phyloP scores from a whole-genome alignment of 2,329 filamentous ascomycete genomes.

The Aquanectria penicillioides region DNA sequence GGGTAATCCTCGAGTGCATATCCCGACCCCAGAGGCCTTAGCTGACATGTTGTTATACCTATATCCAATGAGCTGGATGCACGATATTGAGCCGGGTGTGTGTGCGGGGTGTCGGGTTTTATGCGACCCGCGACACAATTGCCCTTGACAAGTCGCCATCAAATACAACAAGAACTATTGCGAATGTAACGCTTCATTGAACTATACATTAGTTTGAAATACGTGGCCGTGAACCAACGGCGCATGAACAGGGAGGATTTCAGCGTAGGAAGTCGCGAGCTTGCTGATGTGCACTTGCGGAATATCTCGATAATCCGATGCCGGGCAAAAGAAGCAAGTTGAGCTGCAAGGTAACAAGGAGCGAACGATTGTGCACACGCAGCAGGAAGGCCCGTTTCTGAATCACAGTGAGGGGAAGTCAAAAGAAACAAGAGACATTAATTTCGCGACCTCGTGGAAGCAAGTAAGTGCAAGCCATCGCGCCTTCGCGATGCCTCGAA shows the following conservation, averaged over 20 bases:
- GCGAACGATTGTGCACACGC: background rate
- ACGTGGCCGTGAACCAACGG: too few relatives aligned
- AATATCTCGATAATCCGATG: slow-evolving; percentile 7
- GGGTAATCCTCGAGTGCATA: background rate
- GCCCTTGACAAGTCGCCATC: too few relatives aligned
- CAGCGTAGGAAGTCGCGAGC: too few relatives aligned
- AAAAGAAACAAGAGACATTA: background rate
- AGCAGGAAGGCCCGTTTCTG: background rate
- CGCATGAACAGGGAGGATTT: too few relatives aligned
- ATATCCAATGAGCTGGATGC: background rate
- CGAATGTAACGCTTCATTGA: too few relatives aligned
- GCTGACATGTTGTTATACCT: slow-evolving; percentile 4
- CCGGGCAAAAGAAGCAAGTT: slow-evolving; percentile 9
- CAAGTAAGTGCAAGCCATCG: background rate
- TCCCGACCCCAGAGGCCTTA: background rate
- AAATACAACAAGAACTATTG: too few relatives aligned
- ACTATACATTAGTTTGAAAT: too few relatives aligned
- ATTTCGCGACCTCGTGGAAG: background rate
- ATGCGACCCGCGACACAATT: background rate
- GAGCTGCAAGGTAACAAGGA: background rate
- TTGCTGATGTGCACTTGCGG: too few relatives aligned
- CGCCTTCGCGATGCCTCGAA: slow-evolving; percentile 29
- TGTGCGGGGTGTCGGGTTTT: background rate
- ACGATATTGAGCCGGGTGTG: background rate
- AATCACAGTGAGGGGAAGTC: background rate